These are phyloP conservation scores for Harrya chromipes DNA, from an alignment of 768 basidiomycete species.

Conservation along the genomic window DNA sequence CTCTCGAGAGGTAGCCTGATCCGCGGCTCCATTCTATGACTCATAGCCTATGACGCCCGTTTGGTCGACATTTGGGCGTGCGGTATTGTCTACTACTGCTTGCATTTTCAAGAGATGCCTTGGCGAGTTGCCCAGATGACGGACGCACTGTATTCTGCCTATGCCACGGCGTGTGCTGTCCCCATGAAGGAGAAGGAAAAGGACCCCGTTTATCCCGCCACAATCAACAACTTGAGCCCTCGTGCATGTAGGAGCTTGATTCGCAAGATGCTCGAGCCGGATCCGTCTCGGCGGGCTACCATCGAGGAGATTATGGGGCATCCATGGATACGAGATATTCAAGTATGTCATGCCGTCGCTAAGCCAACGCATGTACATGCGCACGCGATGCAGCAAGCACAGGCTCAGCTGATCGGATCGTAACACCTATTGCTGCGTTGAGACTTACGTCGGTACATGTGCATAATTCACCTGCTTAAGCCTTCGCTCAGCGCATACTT, in stretches of 20 bases:
- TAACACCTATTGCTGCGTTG: neutral
- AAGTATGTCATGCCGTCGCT: constrained; percentile 70
- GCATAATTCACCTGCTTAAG: constrained; percentile 1
- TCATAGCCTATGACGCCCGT: constrained; percentile 90
- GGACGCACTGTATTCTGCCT: constrained; percentile 80
- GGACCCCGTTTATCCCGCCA: constrained; percentile 44
- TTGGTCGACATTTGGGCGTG: constrained; percentile 98
- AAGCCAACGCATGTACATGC: constrained; percentile 73
- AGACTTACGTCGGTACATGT: neutral
- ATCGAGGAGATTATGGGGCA: constrained; percentile 82
- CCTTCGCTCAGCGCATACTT: constrained; percentile 4
- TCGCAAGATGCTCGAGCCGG: constrained; percentile 93
- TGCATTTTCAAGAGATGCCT: constrained; percentile 96
- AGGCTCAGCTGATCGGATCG: constrained; percentile 37
- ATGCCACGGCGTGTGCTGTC: constrained; percentile 43
- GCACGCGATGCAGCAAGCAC: constrained; percentile 57
- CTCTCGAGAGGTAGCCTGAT: constrained; percentile 39
- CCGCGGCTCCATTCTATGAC: constrained; percentile 12
- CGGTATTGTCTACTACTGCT: constrained; percentile 96
- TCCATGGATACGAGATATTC: constrained; percentile 76
- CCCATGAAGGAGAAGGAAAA: constrained; percentile 32
- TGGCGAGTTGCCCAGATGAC: constrained; percentile 91
- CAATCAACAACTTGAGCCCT: constrained; percentile 87
- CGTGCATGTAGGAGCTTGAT: constrained; percentile 79
- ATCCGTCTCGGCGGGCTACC: constrained; percentile 69